Conservation (phyloP, 208 protist species). For the Kentomonas sorsogonicus region DNA sequence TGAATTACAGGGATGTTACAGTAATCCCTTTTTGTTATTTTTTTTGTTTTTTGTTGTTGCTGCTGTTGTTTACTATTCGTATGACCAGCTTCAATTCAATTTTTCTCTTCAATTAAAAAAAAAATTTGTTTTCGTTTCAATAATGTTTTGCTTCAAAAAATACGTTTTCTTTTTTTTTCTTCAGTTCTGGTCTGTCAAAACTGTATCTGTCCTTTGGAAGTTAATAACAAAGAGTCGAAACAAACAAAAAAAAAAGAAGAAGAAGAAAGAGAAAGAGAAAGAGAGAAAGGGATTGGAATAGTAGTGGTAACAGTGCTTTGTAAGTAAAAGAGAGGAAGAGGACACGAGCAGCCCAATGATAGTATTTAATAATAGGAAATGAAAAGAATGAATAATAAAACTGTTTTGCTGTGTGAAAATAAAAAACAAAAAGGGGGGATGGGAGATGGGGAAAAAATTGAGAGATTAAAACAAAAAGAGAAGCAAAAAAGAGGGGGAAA, state of each 20-base stretch:
- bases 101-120: not conserved
- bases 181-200: too few relatives aligned
- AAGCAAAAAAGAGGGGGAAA: conserved; percentile 9
- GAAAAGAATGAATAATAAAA: conserved; percentile 1
- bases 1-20: too few relatives aligned
- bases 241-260: conserved; percentile 11
- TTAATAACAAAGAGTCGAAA: not conserved
- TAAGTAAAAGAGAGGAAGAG: too few relatives aligned
- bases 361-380: conserved; percentile 8
- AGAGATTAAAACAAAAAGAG: conserved; percentile 1
- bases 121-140: not conserved
- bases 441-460: conserved; percentile 3
- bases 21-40: conserved; percentile 4
- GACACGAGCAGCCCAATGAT: too few relatives aligned
- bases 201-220: too few relatives aligned
- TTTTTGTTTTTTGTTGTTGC: not conserved
- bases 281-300: too few relatives aligned
- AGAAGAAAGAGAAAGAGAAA: too few relatives aligned
- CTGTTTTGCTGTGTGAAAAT: not conserved
- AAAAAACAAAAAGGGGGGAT: conserved; percentile 5
- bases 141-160: not conserved
- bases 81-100: not conserved
- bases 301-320: too few relatives aligned
- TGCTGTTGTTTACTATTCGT: not conserved
- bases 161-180: not conserved